Base-by-base conservation (phyloP, 208 protist genomes). In the Leishmania martiniquensis region DNA sequence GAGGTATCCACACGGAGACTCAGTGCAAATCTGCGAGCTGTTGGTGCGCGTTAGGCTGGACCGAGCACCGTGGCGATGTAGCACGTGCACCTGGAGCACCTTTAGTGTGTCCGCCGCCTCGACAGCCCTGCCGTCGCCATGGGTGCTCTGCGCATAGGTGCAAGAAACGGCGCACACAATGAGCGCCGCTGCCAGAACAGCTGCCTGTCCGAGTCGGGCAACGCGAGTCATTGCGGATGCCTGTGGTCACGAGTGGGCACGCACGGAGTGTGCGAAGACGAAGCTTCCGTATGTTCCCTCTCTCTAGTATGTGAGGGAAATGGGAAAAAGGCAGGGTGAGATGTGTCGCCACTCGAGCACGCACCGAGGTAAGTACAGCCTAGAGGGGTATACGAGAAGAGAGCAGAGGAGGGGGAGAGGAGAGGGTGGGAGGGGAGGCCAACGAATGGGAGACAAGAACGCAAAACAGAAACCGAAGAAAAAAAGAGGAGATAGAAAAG, bases 21-120 rank as follows among this genome's bases (percentile, higher is more conserved):
- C 81, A 57, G 65, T 77, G 77, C 89, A 93, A 71, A 93, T 82
- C 25, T 70, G 12, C 47, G 75, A 74, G 13, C 55, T 55, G 81
- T 93, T 91, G 65, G 72, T 65, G 29, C 57, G 55, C 20, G 72
- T 45, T 12, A 76, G 67, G 51, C 81, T 52, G 12, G 76, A 22
- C 22, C 89, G 89, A 2, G 87, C 84, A 65, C 89, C 89, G 68
- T 93, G 89, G 55, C 89, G 89, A 79, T 93, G 89, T 52, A 91
- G 52, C 39, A 91, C 62, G 67, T 92, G 84, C 45, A 88, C 66
- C 70, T 82, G 68, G 68, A 77, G 55, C 55, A 85, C 69, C 65
- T 82, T 73, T 17, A 80, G 44, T 66, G 71, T 70, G 6, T 49
- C 70, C 2, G 39, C 29, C 13, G 29, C 59, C 17, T 1, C 37